phyloP scores from a whole-genome alignment of 768 basidiomycete species.

The Trametopsis cervina region DNA sequence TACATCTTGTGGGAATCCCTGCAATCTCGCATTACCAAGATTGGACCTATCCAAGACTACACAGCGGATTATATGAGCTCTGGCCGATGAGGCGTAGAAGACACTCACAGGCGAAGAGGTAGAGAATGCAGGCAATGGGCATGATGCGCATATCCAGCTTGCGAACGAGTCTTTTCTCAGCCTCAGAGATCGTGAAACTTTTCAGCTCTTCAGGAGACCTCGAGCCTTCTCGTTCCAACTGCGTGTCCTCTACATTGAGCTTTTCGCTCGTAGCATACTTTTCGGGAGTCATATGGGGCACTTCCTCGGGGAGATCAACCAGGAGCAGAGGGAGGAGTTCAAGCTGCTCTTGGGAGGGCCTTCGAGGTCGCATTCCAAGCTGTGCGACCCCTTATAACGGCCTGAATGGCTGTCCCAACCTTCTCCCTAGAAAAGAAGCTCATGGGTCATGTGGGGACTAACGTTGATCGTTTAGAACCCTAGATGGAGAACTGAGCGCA shows the following conservation, averaged over 20 bases:
- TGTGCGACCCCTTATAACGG: not conserved
- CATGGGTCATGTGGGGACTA: not conserved
- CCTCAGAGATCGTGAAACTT: conserved; percentile 17
- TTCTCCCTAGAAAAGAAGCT: not conserved
- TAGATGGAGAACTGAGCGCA: too few relatives aligned
- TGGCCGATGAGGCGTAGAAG: not conserved
- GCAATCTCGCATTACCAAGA: conserved; percentile 72
- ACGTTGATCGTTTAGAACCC: too few relatives aligned
- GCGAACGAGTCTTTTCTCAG: conserved; percentile 49
- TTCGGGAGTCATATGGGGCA: not conserved
- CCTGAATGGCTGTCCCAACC: not conserved
- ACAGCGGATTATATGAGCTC: not conserved
- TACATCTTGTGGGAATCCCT: conserved; percentile 56
- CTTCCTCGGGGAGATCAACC: not conserved
- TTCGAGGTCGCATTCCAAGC: not conserved
- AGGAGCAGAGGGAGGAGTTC: conserved; percentile 9
- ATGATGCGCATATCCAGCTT: conserved; percentile 64
- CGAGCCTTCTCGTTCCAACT: not conserved
- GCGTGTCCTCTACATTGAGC: conserved; percentile 8
- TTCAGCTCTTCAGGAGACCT: too few relatives aligned
- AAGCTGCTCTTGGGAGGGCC: conserved; percentile 7
- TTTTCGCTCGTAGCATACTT: conserved; percentile 5
- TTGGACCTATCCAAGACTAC: conserved; percentile 67
- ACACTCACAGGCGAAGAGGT: conserved; percentile 67
- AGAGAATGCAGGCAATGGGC: conserved; percentile 66